phyloP scores from a whole-genome alignment of 2,329 filamentous ascomycete species.

The Hymenoscyphus fructigenus region DNA sequence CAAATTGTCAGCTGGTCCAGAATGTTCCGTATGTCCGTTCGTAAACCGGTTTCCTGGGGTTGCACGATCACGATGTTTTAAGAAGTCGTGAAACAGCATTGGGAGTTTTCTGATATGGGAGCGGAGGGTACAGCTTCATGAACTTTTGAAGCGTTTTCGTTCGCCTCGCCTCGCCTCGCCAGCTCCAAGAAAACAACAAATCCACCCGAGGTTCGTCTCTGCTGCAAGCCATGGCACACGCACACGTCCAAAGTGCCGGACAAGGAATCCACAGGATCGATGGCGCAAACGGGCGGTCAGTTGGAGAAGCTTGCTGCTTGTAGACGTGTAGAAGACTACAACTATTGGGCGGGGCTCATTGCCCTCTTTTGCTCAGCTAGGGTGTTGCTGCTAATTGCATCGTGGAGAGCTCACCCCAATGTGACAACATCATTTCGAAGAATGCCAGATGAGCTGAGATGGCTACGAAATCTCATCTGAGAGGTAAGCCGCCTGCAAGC shows the following conservation, averaged over 20 bases:
- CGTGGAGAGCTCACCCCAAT: not conserved
- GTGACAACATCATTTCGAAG: not conserved
- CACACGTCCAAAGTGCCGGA: not conserved
- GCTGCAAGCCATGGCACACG: not conserved
- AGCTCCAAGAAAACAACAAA: not conserved
- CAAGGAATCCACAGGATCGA: not conserved
- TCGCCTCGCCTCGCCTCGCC: not conserved
- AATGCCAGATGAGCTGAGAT: not conserved
- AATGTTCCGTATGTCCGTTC: slow-evolving; percentile 17
- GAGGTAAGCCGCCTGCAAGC: slow-evolving; percentile 1
- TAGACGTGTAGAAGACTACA: not conserved
- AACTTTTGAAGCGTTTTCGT: not conserved
- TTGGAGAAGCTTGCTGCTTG: not conserved
- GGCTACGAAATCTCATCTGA: not conserved
- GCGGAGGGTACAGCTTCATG: slow-evolving; percentile 4
- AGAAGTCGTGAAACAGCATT: slow-evolving; percentile 18
- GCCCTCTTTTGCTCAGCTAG: not conserved
- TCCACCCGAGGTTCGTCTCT: not conserved
- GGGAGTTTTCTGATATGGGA: slow-evolving; percentile 8
- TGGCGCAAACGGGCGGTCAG: not conserved
- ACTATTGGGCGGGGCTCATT: not conserved
- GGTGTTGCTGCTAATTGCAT: not conserved
- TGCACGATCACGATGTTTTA: slow-evolving; percentile 20
- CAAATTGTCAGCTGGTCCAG: slow-evolving; percentile 21
- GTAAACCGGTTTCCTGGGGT: slow-evolving; percentile 18